Evolutionary conservation across 2,329 filamentous ascomycete species (phyloP).

Genomic region (Scedosporium aurantiacum): DNA sequence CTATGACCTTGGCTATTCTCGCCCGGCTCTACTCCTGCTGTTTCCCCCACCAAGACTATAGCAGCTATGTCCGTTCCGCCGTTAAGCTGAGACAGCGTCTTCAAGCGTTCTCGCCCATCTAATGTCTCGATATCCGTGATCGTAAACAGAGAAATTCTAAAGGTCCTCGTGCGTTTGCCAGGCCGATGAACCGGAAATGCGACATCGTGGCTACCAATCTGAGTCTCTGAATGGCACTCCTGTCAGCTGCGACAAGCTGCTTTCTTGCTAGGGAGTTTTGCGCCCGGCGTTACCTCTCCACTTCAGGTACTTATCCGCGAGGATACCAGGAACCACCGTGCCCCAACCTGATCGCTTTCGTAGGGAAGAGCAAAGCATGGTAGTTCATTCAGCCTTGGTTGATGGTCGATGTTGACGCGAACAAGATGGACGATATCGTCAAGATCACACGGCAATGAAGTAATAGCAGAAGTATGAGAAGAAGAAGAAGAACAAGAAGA

Average conservation of each 20-base stretch:
- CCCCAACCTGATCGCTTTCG: conserved; percentile 25
- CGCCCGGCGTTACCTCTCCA: conserved; percentile 15
- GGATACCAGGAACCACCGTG: conserved; percentile 17
- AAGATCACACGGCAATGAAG: neutral
- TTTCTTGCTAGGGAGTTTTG: neutral
- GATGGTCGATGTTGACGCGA: neutral
- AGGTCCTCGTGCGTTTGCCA: neutral
- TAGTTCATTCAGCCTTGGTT: neutral
- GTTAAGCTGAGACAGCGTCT: conserved; percentile 29
- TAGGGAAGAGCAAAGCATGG: conserved; percentile 28
- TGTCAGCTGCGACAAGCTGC: conserved; percentile 8
- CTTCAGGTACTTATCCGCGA: conserved; percentile 6
- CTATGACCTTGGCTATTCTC: neutral
- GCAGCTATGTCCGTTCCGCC: conserved; percentile 28
- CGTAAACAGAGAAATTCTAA: neutral
- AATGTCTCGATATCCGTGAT: neutral
- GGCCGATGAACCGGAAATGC: conserved; percentile 23
- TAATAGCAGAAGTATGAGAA: neutral
- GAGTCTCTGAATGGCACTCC: conserved; percentile 23
- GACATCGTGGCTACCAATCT: conserved; percentile 33
- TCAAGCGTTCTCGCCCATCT: conserved; percentile 22
- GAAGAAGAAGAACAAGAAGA: neutral
- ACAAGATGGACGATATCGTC: too few species aligned
- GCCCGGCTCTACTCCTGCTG: neutral
- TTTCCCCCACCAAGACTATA: conserved; percentile 30